phyloP scores from a whole-genome alignment of 768 basidiomycete genomes.

The Boletus rubropictus region DNA sequence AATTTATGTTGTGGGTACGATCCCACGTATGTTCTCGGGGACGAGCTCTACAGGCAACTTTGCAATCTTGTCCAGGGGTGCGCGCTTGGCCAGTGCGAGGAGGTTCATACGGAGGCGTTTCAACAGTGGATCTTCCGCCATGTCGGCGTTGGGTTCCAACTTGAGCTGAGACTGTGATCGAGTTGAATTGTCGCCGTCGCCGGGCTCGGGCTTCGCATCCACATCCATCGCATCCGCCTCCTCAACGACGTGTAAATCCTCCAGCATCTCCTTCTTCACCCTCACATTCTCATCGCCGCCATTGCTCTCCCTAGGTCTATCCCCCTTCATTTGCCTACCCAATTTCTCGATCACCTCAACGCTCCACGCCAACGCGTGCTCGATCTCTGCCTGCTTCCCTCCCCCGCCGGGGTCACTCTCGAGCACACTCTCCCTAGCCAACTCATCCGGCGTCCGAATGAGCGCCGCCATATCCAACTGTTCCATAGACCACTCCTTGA shows the following conservation, averaged over 20 bases:
- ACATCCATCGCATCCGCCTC: slow-evolving; percentile 15
- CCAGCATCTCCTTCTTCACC: slow-evolving; percentile 14
- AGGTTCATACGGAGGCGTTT: slow-evolving; percentile 66
- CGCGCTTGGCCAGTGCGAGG: slow-evolving; percentile 70
- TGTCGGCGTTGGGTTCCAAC: not conserved
- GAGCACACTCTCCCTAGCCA: slow-evolving; percentile 28
- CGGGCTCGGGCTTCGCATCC: slow-evolving; percentile 13
- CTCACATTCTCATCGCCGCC: slow-evolving; percentile 3
- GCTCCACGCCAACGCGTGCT: slow-evolving; percentile 49
- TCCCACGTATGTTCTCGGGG: slow-evolving; percentile 56
- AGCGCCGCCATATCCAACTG: slow-evolving; percentile 41
- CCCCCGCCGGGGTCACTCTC: slow-evolving; percentile 13
- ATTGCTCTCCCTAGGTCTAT: not conserved
- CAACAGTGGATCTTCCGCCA: slow-evolving; percentile 44
- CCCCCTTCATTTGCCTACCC: not conserved
- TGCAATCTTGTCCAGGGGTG: slow-evolving; percentile 67
- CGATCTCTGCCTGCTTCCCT: slow-evolving; percentile 29
- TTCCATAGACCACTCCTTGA: slow-evolving; percentile 12
- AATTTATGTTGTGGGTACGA: slow-evolving; percentile 46
- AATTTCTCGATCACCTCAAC: slow-evolving; percentile 47
- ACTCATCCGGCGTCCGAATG: slow-evolving; percentile 37
- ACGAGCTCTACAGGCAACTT: slow-evolving; percentile 58
- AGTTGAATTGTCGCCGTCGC: not conserved
- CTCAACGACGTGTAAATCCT: not conserved
- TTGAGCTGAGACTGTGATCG: not conserved